Evolutionary conservation across 306 rosid genomes (phyloP), one percentile per base, ranked within the genome.

Genomic region (Ormosia semicastrata): DNA sequence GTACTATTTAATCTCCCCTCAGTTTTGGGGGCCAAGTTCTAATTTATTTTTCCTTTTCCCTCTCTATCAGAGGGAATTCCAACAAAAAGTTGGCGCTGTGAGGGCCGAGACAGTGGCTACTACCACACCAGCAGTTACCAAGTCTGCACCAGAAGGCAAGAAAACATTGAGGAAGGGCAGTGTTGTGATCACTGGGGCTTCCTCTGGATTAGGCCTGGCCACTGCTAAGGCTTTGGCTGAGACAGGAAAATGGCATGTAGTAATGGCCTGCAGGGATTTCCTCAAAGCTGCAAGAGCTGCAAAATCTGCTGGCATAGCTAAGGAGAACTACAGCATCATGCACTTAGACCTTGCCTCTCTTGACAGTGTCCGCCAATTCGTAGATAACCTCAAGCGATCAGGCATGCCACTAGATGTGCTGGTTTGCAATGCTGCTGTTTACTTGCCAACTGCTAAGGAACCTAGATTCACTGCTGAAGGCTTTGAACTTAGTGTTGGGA

Each of bases 241-340:
- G 80, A 91, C 97, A 1, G 98, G 99, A 67, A 93, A 96, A 84
- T 96, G 99, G 99, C 94, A 96, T 72, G 88, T 96, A 6, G 92
- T 91, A 79, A 92, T 96, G 99, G 99, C 99, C 24, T 96, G 99
- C 90, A 94, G 99, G 90, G 98, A 96, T 84, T 96, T 86, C 89
- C 99, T 96, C 82, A 96, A 96, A 87, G 86, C 98, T 47, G 92
- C 95, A 80, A 93, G 97, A 87, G 99, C 98, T 49, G 99, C 98
- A 36, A 96, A 96, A 80, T 81, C 97, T 15, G 94, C 97, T 13
- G 99, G 99, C 73, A 89, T 96, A 1, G 46, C 87, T 8, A 92
- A 93, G 86, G 98, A 93, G 70, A 92, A 89, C 86, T 93, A 92
- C 85, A 89, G 84, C 52, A 88, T 96, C n/a, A 92, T 92, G 97